Percentiles rank a stretch among this genome's conserved stretches.
phyloP scores from a whole-genome alignment of 768 basidiomycete species.

The Xerocomellus chrysenteron region DNA sequence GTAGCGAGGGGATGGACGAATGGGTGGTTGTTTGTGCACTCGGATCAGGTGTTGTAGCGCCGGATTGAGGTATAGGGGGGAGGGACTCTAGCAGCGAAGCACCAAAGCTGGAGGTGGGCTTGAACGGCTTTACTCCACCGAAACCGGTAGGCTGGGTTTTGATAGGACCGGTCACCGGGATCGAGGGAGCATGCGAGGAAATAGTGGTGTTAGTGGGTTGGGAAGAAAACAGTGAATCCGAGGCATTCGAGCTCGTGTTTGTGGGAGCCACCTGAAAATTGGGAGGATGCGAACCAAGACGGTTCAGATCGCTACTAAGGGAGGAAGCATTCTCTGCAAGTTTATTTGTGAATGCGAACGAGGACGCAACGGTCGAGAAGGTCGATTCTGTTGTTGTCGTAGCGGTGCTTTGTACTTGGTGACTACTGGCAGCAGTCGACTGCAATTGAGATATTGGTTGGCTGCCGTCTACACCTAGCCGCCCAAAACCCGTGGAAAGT shows the following conservation, averaged over 20 bases:
- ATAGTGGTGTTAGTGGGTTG: slow-evolving; percentile 51
- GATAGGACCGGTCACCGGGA: slow-evolving; percentile 32
- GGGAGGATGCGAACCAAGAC: slow-evolving; percentile 20
- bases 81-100: slow-evolving; percentile 69
- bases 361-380: slow-evolving; percentile 71
- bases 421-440: slow-evolving; percentile 32
- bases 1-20: slow-evolving; percentile 26
- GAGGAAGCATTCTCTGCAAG: slow-evolving; percentile 21
- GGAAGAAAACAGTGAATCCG: slow-evolving; percentile 47
- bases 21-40: slow-evolving; percentile 11
- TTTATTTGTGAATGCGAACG: slow-evolving; percentile 53
- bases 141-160: slow-evolving; percentile 51
- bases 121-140: slow-evolving; percentile 74
- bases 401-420: slow-evolving; percentile 26
- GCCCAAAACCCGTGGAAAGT: slow-evolving; percentile 54
- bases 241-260: slow-evolving; percentile 42
- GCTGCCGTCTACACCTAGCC: slow-evolving; percentile 19
- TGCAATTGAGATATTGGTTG: slow-evolving; percentile 33
- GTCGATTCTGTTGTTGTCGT: slow-evolving; percentile 38
- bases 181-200: slow-evolving; percentile 34
- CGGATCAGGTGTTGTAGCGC: slow-evolving; percentile 45
- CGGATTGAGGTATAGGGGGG: slow-evolving; percentile 69
- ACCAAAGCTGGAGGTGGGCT: slow-evolving; percentile 79
- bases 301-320: slow-evolving; percentile 4
- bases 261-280: slow-evolving; percentile 37